Percentiles rank a stretch among this genome's conserved stretches.
Conservation (phyloP, 2,329 filamentous ascomycete genomes). For the Claviceps digitariae region DNA sequence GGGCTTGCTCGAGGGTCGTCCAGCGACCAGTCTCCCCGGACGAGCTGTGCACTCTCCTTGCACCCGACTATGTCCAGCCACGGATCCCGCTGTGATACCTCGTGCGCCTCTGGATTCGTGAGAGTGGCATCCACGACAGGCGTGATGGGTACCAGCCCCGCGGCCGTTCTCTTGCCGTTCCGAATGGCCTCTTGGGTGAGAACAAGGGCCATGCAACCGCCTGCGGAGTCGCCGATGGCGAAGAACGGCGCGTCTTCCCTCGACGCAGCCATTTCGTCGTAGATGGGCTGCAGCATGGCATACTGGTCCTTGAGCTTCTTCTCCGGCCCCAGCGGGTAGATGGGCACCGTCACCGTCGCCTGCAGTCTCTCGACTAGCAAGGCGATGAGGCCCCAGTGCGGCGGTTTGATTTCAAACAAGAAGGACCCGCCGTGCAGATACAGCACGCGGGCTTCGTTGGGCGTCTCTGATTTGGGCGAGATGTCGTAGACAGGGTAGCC, state of each 20-base stretch:
- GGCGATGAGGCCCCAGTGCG: slow-evolving; percentile 18
- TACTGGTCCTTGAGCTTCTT: slow-evolving; percentile 18
- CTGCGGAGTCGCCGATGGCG: slow-evolving; percentile 18
- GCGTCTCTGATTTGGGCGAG: slow-evolving; percentile 17
- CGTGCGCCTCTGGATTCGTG: slow-evolving; percentile 14
- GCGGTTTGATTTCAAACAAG: slow-evolving; percentile 15
- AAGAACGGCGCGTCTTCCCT: slow-evolving; percentile 16
- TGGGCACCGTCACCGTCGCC: slow-evolving; percentile 18
- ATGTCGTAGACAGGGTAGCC: slow-evolving; percentile 16
- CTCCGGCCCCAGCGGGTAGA: slow-evolving; percentile 21
- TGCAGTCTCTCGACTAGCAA: slow-evolving; percentile 16
- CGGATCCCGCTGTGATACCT: slow-evolving; percentile 12
- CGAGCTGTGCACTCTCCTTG: slow-evolving; percentile 12
- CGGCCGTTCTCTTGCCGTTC: slow-evolving; percentile 13
- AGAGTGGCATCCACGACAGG: slow-evolving; percentile 18
- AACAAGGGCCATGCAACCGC: slow-evolving; percentile 17
- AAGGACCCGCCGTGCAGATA: slow-evolving; percentile 20
- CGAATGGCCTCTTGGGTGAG: slow-evolving; percentile 17
- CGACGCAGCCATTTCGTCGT: slow-evolving; percentile 17
- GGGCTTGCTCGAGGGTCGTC: slow-evolving; percentile 16
- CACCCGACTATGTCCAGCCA: slow-evolving; percentile 17
- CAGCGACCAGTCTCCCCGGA: slow-evolving; percentile 14
- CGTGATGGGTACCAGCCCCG: slow-evolving; percentile 17
- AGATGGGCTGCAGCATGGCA: slow-evolving; percentile 17
- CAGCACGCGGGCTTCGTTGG: slow-evolving; percentile 15